phyloP scores from a whole-genome alignment of 169 alveolate species.

The Babesia bovis region DNA sequence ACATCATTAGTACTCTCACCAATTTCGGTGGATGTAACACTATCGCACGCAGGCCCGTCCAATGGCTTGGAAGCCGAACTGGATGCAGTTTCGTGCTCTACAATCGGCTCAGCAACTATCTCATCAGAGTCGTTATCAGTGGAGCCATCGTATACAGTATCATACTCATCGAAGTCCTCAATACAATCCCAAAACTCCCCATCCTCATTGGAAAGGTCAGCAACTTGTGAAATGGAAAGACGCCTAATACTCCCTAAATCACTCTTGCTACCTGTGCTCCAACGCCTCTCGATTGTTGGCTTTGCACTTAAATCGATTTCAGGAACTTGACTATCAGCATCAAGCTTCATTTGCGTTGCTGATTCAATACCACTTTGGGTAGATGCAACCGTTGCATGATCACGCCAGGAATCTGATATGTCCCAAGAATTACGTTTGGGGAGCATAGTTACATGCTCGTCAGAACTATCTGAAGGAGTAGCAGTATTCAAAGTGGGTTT shows the following conservation, averaged over 20 bases:
- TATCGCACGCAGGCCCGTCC: not conserved
- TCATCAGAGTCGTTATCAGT: not conserved
- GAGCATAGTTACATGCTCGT: not conserved
- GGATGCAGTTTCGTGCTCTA: not conserved
- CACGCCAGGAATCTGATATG: not conserved
- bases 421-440: not conserved
- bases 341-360: not conserved
- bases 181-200: slow-evolving; percentile 19
- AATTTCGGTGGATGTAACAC: not conserved
- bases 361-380: not conserved
- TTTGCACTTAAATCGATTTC: not conserved
- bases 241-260: not conserved
- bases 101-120: not conserved
- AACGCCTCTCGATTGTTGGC: not conserved
- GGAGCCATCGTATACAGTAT: not conserved
- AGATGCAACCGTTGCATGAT: not conserved
- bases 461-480: not conserved
- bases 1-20: not conserved
- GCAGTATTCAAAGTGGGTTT: not conserved
- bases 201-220: not conserved
- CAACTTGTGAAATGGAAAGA: not conserved
- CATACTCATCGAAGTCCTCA: not conserved
- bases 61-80: not conserved
- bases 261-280: not conserved
- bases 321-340: too few relatives aligned